Percentiles rank a stretch among this genome's conserved stretches.
These are phyloP conservation scores for Noccaea bulbosa DNA, from an alignment of 345 rosid genomes.

Conservation along the genomic window DNA sequence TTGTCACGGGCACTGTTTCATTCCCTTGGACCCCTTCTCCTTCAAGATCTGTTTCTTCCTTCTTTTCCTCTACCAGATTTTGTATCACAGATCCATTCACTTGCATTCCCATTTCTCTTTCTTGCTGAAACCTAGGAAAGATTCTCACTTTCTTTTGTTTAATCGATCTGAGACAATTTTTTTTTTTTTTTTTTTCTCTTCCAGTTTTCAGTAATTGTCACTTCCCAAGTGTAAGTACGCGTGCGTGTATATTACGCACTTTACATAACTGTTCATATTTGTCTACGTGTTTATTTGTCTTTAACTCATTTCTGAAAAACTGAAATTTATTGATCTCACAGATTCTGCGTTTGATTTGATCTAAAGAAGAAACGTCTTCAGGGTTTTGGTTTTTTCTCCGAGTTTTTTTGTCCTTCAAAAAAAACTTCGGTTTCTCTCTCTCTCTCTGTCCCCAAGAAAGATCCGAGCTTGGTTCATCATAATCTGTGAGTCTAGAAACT, in stretches of 20 bases:
- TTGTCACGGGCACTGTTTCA: constrained; percentile 43
- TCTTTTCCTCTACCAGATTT: constrained; percentile 41
- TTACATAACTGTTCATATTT: constrained; percentile 11
- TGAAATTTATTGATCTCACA: neutral
- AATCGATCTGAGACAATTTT: neutral
- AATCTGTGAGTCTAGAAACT: constrained; percentile 34
- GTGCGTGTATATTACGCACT: constrained; percentile 39
- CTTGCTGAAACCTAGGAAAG: constrained; percentile 25
- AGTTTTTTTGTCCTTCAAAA: constrained; percentile 38
- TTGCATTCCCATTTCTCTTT: constrained; percentile 21
- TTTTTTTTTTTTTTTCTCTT: neutral
- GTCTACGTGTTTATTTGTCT: constrained; percentile 25
- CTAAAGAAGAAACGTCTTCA: constrained; percentile 26
- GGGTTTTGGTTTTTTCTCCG: constrained; percentile 31
- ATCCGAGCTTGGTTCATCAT: constrained; percentile 31
- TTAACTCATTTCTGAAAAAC: constrained; percentile 25
- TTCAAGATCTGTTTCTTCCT: constrained; percentile 41
- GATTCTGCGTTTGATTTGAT: constrained; percentile 32
- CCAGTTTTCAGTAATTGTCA: constrained; percentile 18
- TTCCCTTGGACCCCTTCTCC: constrained; percentile 41
- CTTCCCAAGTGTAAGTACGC: constrained; percentile 36
- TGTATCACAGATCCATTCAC: constrained; percentile 23
- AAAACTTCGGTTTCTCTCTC: constrained; percentile 25
- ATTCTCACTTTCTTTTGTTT: neutral
- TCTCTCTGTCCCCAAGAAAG: constrained; percentile 21